These are phyloP conservation scores for Alternaria metachromatica DNA, from an alignment of 2,329 filamentous ascomycete genomes.

Conservation along the genomic window DNA sequence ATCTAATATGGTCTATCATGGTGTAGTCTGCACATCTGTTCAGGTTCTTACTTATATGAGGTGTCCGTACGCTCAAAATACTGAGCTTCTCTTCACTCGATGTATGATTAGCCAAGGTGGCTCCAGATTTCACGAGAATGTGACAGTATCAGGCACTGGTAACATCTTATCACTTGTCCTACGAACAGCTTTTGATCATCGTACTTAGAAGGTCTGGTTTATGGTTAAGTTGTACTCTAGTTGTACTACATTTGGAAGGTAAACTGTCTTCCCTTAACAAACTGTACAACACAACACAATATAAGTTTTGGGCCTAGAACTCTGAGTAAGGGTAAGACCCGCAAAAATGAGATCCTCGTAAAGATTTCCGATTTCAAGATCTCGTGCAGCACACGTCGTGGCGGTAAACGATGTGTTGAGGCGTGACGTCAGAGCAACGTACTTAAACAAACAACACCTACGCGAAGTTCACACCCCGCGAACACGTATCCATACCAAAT, in stretches of 20 bases:
- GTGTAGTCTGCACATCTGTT: background rate
- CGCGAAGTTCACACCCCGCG: background rate
- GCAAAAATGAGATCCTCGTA: background rate
- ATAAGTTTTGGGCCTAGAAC: background rate
- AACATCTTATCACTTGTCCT: background rate
- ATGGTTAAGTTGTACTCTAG: background rate
- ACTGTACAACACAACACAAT: background rate
- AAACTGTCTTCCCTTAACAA: background rate
- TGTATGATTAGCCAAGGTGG: background rate
- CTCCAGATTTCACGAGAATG: background rate
- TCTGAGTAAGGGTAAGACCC: background rate
- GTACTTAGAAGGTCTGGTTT: background rate
- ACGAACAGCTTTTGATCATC: background rate
- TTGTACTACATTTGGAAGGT: background rate
- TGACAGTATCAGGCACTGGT: background rate
- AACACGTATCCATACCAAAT: constrained; percentile 1
- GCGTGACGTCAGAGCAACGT: constrained; percentile 39
- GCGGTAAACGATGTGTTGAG: constrained; percentile 10
- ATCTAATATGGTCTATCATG: background rate
- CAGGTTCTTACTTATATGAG: background rate
- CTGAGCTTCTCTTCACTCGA: background rate
- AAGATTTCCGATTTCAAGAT: background rate
- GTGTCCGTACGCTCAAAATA: background rate
- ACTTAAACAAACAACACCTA: constrained; percentile 8
- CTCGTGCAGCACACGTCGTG: background rate